Evolutionary conservation across 202 grass and related monocot species (phyloP).

Genomic region (Carex arenaria): DNA sequence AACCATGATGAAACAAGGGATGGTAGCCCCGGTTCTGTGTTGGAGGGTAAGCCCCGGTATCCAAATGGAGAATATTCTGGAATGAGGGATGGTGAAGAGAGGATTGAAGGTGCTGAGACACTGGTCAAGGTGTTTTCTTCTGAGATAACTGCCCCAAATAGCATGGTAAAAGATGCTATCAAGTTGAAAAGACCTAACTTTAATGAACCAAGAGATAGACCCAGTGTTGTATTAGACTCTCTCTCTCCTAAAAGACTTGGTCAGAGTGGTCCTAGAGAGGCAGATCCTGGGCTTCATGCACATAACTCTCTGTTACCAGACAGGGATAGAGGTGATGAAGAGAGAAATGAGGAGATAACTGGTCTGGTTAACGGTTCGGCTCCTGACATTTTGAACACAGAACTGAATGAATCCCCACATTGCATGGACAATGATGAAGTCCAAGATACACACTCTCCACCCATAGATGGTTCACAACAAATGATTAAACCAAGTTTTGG

Average conservation of each 20-base stretch:
- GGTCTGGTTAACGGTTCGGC: background rate
- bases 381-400: background rate
- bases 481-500: constrained; percentile 9
- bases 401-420: background rate
- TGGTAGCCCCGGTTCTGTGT: background rate
- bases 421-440: constrained; percentile 15
- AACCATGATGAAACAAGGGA: constrained; percentile 3
- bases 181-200: constrained; percentile 1
- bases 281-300: background rate
- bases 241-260: background rate
- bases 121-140: background rate
- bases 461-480: background rate
- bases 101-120: background rate
- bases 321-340: background rate
- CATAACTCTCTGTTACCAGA: background rate
- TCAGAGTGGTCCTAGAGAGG: background rate
- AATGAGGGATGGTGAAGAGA: background rate
- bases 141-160: background rate
- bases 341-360: background rate
- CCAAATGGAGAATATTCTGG: background rate
- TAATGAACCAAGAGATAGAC: background rate
- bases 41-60: background rate
- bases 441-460: background rate
- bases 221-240: background rate
- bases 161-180: background rate